A percentile compares a stretch with the other conserved stretches of the same genome.
These are phyloP conservation scores for Yamagishiella unicocca DNA, from an alignment of 139 green algal genomes.

Conservation along the genomic window DNA sequence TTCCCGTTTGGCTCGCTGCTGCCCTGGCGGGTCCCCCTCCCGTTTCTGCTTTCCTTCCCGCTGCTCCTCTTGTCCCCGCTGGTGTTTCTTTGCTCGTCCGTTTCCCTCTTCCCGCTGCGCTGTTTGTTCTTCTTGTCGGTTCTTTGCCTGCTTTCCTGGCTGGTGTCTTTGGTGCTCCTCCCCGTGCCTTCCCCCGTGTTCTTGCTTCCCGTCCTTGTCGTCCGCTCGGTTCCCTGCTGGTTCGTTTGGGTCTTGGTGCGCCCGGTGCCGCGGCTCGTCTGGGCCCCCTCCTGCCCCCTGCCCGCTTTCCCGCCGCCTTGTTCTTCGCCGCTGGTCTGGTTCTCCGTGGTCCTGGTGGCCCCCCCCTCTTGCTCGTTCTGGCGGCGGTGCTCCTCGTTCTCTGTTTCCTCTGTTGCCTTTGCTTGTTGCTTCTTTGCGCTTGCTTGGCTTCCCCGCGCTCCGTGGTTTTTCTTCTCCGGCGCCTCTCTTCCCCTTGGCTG, in stretches of 20 bases:
- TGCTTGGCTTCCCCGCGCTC: constrained; percentile 74
- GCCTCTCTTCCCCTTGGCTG: neutral
- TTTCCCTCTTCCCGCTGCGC: constrained; percentile 75
- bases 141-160: constrained; percentile 80
- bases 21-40: constrained; percentile 83
- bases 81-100: constrained; percentile 79
- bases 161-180: constrained; percentile 71
- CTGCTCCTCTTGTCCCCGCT: constrained; percentile 81
- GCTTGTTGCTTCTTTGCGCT: constrained; percentile 67
- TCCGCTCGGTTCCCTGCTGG: constrained; percentile 19
- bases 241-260: neutral
- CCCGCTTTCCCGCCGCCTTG: neutral
- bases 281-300: neutral
- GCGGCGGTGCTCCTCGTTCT: neutral
- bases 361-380: neutral
- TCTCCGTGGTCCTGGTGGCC: neutral
- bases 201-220: constrained; percentile 83
- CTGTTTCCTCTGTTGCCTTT: constrained; percentile 33
- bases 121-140: constrained; percentile 71
- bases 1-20: constrained; percentile 82
- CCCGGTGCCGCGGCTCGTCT: neutral
- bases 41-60: constrained; percentile 80
- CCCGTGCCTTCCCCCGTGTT: constrained; percentile 83
- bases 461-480: constrained; percentile 61
- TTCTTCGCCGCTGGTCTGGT: neutral